A percentile compares a stretch with the other conserved stretches of the same genome.
Conservation (phyloP, 208 protist genomes). For the Trichomonas tenax region DNA sequence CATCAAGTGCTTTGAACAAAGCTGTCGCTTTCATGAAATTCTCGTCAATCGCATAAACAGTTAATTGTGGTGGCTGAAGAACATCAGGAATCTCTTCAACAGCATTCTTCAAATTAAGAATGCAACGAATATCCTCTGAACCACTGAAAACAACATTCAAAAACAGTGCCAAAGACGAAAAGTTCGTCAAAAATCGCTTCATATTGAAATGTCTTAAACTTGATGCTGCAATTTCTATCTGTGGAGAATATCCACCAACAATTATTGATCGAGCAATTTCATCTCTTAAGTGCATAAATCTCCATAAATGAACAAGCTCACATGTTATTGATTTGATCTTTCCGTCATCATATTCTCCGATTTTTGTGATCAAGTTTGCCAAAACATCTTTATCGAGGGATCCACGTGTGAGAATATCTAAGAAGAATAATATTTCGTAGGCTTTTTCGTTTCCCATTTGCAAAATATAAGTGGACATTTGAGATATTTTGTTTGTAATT, state of each 20-base stretch:
- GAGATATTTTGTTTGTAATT: not conserved
- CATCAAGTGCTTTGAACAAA: not conserved
- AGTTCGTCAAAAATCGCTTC: not conserved
- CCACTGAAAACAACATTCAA: not conserved
- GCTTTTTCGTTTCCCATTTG: not conserved
- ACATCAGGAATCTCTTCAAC: not conserved
- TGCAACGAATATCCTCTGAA: not conserved
- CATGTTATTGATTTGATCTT: not conserved
- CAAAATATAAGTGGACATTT: not conserved
- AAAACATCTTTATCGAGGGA: not conserved
- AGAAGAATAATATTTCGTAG: not conserved
- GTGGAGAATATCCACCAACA: not conserved
- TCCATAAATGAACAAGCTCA: not conserved
- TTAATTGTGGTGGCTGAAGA: not conserved
- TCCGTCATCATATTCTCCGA: not conserved
- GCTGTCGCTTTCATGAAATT: not conserved
- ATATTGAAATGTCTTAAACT: not conserved
- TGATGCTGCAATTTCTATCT: not conserved
- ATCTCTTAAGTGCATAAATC: not conserved
- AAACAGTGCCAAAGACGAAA: not conserved
- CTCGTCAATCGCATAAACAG: not conserved
- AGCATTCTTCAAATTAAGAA: not conserved
- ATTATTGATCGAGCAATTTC: not conserved
- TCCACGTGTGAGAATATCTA: not conserved
- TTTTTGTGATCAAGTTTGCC: not conserved